Evolutionary conservation across 805 yeast genomes (phyloP), one percentile per base, ranked within the genome.

Genomic region (Candida schatavii): DNA sequence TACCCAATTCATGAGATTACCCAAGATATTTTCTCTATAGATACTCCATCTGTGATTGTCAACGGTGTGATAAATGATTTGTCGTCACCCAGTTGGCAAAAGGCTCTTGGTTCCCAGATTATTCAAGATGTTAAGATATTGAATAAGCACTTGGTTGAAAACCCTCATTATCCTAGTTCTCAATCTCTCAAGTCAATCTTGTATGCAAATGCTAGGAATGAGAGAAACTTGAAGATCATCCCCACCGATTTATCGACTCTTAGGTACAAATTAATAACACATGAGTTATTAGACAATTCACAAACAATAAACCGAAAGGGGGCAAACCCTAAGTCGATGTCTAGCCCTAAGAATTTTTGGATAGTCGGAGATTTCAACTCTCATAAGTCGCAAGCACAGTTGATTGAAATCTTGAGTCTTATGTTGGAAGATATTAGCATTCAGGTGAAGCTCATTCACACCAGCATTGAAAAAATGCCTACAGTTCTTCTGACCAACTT

Each of bases 61-160:
- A 85, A 91, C 59, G 98, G 98, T 34, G 81, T 82, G 5, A 72
- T 85, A 14, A 63, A 69, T 44, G 73, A 72, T 3, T 69, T 83
- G 49, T 67, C 62, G 28, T 62, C 68, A 3, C 55, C 71, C 1
- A 66, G 72, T 3, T 84, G 88, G 85, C 80, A 80, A 46, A 64
- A 65, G 33, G 56, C 74, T 1, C 59, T 83, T 52, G 71, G 78
- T 3, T 69, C 61, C 28, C 85, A 82, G 48, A 49, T 81, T 14
- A 62, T 66, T 19, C 68, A 64, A 19, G 98, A 90, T 62, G 70
- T 70, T 17, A 41, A 51, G 2, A 42, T 50, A 5, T 45, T 78
- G 5, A 59, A 64, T 36, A 44, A 45, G 3, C 57, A 57, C 18
- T 47, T 68, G 3, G 41, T 41, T 44, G 5, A 14, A 13, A 31